Percentiles rank a stretch among this genome's conserved stretches.
These are phyloP conservation scores for Metschnikowia lunata DNA, from an alignment of 805 yeast genomes.

Conservation along the genomic window DNA sequence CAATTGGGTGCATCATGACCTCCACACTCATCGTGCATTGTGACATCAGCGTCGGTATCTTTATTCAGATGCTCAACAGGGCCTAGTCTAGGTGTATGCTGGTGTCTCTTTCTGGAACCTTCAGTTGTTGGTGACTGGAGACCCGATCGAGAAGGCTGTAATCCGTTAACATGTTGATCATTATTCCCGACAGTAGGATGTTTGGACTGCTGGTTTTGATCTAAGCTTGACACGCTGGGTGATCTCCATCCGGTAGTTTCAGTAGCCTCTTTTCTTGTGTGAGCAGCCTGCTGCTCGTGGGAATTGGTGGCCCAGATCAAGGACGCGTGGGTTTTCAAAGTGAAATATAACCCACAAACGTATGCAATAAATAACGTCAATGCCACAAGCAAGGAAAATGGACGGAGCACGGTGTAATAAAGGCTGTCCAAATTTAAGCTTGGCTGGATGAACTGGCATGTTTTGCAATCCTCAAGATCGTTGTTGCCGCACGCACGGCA, in stretches of 20 bases:
- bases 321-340: conserved; percentile 93
- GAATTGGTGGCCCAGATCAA: conserved; percentile 77
- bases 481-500: conserved; percentile 52
- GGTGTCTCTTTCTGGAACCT: conserved; percentile 3
- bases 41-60: conserved; percentile 3
- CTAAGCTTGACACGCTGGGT: conserved; percentile 36
- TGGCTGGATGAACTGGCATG: conserved; percentile 76
- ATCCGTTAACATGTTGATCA: not conserved
- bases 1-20: conserved; percentile 98
- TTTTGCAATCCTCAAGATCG: conserved; percentile 47
- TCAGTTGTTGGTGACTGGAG: conserved; percentile 1
- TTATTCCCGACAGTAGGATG: not conserved
- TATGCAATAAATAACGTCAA: conserved; percentile 77
- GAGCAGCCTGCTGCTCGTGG: conserved; percentile 26
- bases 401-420: conserved; percentile 66
- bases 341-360: conserved; percentile 84
- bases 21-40: conserved; percentile 25
- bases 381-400: conserved; percentile 80
- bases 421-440: conserved; percentile 65
- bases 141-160: not conserved
- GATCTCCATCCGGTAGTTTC: conserved; percentile 26
- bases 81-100: conserved; percentile 3
- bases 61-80: not conserved
- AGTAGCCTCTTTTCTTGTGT: conserved; percentile 21
- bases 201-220: conserved; percentile 4